Conservation (phyloP, 2,329 filamentous ascomycete genomes). For the Aspergillus eucalypticola region DNA sequence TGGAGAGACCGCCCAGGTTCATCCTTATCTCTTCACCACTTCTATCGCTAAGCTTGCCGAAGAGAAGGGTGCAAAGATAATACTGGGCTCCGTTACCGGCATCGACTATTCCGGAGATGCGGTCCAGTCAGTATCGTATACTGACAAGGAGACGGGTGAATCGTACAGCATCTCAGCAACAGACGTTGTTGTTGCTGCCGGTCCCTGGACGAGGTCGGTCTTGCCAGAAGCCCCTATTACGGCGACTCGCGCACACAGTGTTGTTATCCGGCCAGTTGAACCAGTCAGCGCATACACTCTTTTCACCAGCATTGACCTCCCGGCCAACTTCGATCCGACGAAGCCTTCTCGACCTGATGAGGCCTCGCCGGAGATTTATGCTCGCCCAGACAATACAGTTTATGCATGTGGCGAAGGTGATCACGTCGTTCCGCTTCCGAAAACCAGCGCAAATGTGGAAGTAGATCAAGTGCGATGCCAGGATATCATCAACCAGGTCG, state of each 20-base stretch:
- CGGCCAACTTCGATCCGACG: slow-evolving; percentile 57
- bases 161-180: slow-evolving; percentile 56
- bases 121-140: slow-evolving; percentile 66
- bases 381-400: slow-evolving; percentile 81
- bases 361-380: slow-evolving; percentile 90
- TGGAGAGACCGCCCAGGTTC: slow-evolving; percentile 85
- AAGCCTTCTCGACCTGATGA: slow-evolving; percentile 58
- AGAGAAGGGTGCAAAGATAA: slow-evolving; percentile 67
- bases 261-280: slow-evolving; percentile 59
- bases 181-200: slow-evolving; percentile 62
- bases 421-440: slow-evolving; percentile 69
- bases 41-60: slow-evolving; percentile 75
- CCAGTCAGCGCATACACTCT: slow-evolving; percentile 53
- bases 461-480: slow-evolving; percentile 76
- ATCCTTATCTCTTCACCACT: slow-evolving; percentile 87
- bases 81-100: slow-evolving; percentile 66
- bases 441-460: slow-evolving; percentile 71
- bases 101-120: slow-evolving; percentile 59
- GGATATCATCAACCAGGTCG: slow-evolving; percentile 79
- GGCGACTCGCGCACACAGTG: slow-evolving; percentile 63
- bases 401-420: slow-evolving; percentile 96
- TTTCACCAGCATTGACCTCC: slow-evolving; percentile 83
- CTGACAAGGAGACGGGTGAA: slow-evolving; percentile 52
- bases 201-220: slow-evolving; percentile 61
- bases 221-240: slow-evolving; percentile 59